phyloP scores from a whole-genome alignment of 192 early-diverging fungal species.

The Mortierella claussenii region DNA sequence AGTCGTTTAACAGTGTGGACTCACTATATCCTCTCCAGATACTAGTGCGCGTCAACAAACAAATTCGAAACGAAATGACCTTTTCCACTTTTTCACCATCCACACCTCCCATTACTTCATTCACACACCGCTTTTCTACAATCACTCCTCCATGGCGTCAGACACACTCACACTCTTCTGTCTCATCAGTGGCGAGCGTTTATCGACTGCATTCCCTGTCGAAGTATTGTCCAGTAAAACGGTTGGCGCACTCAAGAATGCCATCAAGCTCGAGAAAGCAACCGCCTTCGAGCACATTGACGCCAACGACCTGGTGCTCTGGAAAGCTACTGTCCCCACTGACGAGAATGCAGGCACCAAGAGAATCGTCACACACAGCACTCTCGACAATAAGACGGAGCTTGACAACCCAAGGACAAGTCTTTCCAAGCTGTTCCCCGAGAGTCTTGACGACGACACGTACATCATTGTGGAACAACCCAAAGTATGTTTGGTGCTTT shows the following conservation, averaged over 20 bases:
- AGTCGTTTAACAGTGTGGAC: too few relatives aligned
- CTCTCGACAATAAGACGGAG: neutral
- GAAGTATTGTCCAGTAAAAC: conserved; percentile 9
- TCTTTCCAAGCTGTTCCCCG: conserved; percentile 1
- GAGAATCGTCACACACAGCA: neutral
- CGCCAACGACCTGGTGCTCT: conserved; percentile 17
- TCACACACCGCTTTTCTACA: too few relatives aligned
- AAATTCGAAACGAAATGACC: too few relatives aligned
- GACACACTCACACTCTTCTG: too few relatives aligned
- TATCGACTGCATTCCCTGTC: neutral
- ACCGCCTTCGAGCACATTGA: conserved; percentile 14
- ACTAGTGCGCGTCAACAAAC: too few relatives aligned
- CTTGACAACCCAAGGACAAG: neutral
- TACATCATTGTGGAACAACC: conserved; percentile 10
- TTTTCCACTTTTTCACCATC: too few relatives aligned
- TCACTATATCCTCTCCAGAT: too few relatives aligned
- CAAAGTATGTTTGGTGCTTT: conserved; percentile 4
- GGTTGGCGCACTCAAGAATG: neutral
- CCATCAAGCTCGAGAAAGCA: conserved; percentile 1
- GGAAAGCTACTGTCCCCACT: conserved; percentile 8
- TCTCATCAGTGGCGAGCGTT: neutral
- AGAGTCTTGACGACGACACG: neutral
- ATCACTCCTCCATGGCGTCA: too few relatives aligned
- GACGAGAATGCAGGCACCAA: neutral
- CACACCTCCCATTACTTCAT: too few relatives aligned